These are phyloP conservation scores for Theobroma grandiflorum DNA, from an alignment of 441 rosid genomes.

Conservation along the genomic window DNA sequence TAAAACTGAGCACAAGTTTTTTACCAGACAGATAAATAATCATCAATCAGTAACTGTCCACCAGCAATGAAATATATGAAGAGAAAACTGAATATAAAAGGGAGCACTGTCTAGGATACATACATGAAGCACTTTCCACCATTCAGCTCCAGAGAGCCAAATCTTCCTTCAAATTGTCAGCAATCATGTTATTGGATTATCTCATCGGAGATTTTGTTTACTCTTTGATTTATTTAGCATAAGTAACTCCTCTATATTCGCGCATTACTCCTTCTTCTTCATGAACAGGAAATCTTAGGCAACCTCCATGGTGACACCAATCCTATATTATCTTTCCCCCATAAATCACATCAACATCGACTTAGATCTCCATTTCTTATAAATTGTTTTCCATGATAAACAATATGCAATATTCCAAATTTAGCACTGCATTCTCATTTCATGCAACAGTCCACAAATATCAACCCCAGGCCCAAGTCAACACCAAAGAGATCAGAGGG, in stretches of 20 bases:
- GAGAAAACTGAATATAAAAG: background rate
- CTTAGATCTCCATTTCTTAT: background rate
- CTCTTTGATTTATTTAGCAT: background rate
- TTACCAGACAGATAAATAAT: background rate
- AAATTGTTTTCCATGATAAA: conserved; percentile 11
- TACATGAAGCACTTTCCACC: background rate
- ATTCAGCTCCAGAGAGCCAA: conserved; percentile 2
- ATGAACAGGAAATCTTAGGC: background rate
- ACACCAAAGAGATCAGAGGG: background rate
- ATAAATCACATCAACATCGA: background rate
- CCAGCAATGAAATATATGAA: background rate
- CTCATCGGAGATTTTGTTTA: background rate
- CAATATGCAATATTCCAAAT: conserved; percentile 13
- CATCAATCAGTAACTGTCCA: background rate
- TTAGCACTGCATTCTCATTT: background rate
- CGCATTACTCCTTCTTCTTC: background rate
- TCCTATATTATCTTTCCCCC: background rate
- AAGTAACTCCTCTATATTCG: background rate
- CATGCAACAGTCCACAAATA: background rate
- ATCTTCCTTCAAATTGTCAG: background rate
- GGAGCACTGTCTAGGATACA: background rate
- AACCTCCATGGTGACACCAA: background rate
- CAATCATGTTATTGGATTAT: background rate
- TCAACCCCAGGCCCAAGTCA: conserved; percentile 5
- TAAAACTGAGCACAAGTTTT: background rate